Base-by-base conservation (phyloP, 306 rosid genomes). In the Prunus mira region DNA sequence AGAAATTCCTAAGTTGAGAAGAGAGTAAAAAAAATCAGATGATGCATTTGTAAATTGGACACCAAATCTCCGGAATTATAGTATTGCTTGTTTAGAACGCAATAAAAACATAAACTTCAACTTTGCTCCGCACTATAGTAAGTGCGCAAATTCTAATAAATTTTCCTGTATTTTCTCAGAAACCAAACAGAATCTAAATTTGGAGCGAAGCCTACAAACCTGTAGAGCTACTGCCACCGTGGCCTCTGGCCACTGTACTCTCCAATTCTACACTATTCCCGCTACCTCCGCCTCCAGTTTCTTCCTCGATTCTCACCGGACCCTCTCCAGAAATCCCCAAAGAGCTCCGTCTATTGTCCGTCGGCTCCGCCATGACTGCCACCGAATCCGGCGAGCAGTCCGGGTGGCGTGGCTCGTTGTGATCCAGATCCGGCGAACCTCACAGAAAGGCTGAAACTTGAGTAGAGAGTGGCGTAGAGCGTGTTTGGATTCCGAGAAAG, bases 311-410 rank as follows among this genome's bases (percentile, higher is more conserved):
- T 63, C 63, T 47, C 58, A 54, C 85, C 14, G 86, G 72, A 63
- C 38, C 83, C 72, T 56, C 69, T 24, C 85, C 38, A 82, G 84
- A 66, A 45, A 84, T 74, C 12, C 19, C 57, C 67, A 87, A 72
- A 77, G 88, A 83, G 24, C 55, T 28, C 73, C 80, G 91, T 66
- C 75, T 69, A 74, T 65, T 63, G 56, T 78, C 87, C 83, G 81
- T 84, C 82, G 58, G 80, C 9, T 84, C 93, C 69, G 81, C 79
- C 97, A 90, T 90, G 74, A 72, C 84, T 58, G 76, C 84, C 82
- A 81, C 55, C 52, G 66, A 67, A 3, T 55, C 84, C 73, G 47
- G 73, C 56, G 65, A 22, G 69, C 65, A 15, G 77, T 65, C 58
- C 54, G 43, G 60, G 11, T 70, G 56, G 73, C 15, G 57, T 17